Conservation (phyloP, 139 green algal genomes). For the Yamagishiella unicocca region DNA sequence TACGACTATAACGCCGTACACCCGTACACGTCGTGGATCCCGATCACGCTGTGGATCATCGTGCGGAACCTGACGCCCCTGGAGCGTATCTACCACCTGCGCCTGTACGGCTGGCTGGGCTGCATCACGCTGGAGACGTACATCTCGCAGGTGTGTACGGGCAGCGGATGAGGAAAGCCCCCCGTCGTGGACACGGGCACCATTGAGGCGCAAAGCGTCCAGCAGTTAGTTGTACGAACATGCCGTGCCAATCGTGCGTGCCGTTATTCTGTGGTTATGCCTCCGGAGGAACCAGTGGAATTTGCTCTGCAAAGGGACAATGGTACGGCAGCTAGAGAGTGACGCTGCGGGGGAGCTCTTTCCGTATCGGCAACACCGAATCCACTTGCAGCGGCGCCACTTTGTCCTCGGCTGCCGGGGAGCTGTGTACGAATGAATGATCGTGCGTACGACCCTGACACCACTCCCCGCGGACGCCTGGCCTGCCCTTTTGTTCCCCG, state of each 20-base stretch:
- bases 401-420: background rate
- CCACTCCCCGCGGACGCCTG: background rate
- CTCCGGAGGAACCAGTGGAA: too few relatives aligned
- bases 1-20: slow-evolving; percentile 93
- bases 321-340: too few relatives aligned
- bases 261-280: too few relatives aligned
- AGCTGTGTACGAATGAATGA: background rate
- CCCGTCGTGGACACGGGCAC: too few relatives aligned
- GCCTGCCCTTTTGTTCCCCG: slow-evolving; percentile 53
- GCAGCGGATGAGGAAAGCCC: too few relatives aligned
- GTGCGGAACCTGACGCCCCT: slow-evolving; percentile 88
- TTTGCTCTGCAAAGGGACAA: too few relatives aligned
- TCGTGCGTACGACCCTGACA: background rate
- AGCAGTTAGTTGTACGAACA: background rate
- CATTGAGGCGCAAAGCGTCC: background rate
- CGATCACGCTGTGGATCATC: slow-evolving; percentile 90
- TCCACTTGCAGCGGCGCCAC: background rate
- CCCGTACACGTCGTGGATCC: slow-evolving; percentile 97
- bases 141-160: slow-evolving; percentile 64
- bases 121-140: slow-evolving; percentile 99
- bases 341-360: too few relatives aligned
- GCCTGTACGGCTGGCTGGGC: slow-evolving; percentile 93
- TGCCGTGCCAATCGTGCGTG: background rate
- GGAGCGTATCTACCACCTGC: slow-evolving; percentile 76
- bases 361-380: too few relatives aligned